Evolutionary conservation across 441 rosid species (phyloP).

Genomic region (Pelargonium myrrhifolium): DNA sequence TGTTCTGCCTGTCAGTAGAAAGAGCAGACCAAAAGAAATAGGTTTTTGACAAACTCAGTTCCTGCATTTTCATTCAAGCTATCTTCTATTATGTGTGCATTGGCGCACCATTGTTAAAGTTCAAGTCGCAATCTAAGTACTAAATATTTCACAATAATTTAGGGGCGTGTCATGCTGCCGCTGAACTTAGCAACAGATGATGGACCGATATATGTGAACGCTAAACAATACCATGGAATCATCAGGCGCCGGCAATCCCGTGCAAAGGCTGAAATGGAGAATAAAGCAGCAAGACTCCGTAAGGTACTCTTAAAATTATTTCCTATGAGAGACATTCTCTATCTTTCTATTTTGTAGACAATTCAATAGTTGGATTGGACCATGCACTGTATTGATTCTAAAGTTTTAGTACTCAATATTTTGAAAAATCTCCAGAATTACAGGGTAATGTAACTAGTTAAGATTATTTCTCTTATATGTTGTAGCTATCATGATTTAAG

Average conservation of each 20-base stretch:
- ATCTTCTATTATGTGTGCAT: too few relatives aligned
- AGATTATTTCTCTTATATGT: too few relatives aligned
- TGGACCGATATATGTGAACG: slow-evolving; percentile 78
- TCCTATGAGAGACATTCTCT: background rate
- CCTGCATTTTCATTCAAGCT: background rate
- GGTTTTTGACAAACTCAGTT: too few relatives aligned
- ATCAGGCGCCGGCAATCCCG: slow-evolving; percentile 73
- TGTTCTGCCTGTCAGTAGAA: too few relatives aligned
- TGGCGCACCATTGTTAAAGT: background rate
- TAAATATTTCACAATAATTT: slow-evolving; percentile 8
- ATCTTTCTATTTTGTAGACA: background rate
- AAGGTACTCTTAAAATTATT: slow-evolving; percentile 37
- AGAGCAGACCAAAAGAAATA: too few relatives aligned
- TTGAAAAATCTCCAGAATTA: too few relatives aligned
- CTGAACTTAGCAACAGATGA: slow-evolving; percentile 60
- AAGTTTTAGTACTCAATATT: too few relatives aligned
- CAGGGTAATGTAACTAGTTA: too few relatives aligned
- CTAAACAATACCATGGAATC: slow-evolving; percentile 90
- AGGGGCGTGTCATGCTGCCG: slow-evolving; percentile 83
- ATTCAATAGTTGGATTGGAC: too few relatives aligned
- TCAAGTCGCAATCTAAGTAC: slow-evolving; percentile 3
- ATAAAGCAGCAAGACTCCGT: slow-evolving; percentile 36
- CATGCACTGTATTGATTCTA: too few relatives aligned
- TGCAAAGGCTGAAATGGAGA: slow-evolving; percentile 68
- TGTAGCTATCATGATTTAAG: background rate